Conservation (phyloP, 805 yeast genomes). For the Maudiozyma turicensis region DNA sequence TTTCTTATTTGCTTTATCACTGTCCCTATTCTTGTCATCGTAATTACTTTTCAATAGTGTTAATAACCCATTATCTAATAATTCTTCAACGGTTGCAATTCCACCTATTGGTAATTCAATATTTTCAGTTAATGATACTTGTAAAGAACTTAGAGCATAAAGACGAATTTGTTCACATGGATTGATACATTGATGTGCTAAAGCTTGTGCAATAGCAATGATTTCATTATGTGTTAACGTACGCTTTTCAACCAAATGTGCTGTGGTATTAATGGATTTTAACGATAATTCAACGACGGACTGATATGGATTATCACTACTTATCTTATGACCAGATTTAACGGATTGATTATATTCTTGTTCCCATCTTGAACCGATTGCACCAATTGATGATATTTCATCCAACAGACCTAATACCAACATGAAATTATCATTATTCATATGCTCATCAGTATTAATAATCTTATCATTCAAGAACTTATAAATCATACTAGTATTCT, state of each 20-base stretch:
- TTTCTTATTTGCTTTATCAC: slow-evolving; percentile 27
- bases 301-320: slow-evolving; percentile 40
- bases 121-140: slow-evolving; percentile 32
- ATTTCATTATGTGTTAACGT: slow-evolving; percentile 25
- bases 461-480: slow-evolving; percentile 36
- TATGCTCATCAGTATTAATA: slow-evolving; percentile 24
- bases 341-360: slow-evolving; percentile 43
- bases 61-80: slow-evolving; percentile 66
- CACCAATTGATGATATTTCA: slow-evolving; percentile 74
- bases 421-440: slow-evolving; percentile 48
- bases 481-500: slow-evolving; percentile 36
- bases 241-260: slow-evolving; percentile 36
- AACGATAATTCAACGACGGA: slow-evolving; percentile 50
- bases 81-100: slow-evolving; percentile 39
- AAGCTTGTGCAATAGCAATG: slow-evolving; percentile 62
- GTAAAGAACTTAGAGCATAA: slow-evolving; percentile 54
- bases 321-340: slow-evolving; percentile 36
- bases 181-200: slow-evolving; percentile 82
- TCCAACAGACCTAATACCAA: slow-evolving; percentile 61
- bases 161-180: slow-evolving; percentile 72
- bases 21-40: slow-evolving; percentile 23
- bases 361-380: slow-evolving; percentile 69
- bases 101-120: slow-evolving; percentile 30
- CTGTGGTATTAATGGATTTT: slow-evolving; percentile 52
- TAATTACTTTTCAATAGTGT: slow-evolving; percentile 34